Base-by-base conservation (phyloP, 108 stramenopile genomes). In the Discostella stelligeroides region DNA sequence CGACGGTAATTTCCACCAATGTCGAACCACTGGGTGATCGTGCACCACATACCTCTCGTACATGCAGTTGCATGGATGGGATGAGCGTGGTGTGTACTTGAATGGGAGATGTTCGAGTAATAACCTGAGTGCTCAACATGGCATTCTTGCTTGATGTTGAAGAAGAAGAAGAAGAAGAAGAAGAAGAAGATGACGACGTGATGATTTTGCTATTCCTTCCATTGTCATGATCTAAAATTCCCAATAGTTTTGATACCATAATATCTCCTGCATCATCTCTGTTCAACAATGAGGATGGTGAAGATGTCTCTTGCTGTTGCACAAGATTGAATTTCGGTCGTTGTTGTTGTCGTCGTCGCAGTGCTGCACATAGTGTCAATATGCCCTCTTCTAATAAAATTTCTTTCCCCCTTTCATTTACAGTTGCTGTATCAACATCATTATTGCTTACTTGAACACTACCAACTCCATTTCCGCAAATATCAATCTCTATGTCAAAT, bases 1-100 rank as follows among this genome's bases (percentile, higher is more conserved):
- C n/a, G n/a, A 94, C 88, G 7, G 79, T 82, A n/a, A 94, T 55
- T 24, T 84, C 84, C 10, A 94, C 83, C 54, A 91, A 53, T 10
- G 90, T 94, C 21, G 80, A 74, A 7, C 90, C 92, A 37, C 64
- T 71, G 1, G 80, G 75, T 11, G 75, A 75, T 20, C 80, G 75
- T 34, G 80, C 80, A 6, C 80, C 80, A 53, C 70, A 59, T 7
- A 76, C 75, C 63, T 76, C 75, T 10, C 80, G 61, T 8, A 76
- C 75, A 2, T 50, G 29, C 14, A 81, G 39, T 40, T 72, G 56
- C 17, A 76, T 30, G n/a, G 80, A 56, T 2, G 65, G 63, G 6
- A 81, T 41, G 21, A 81, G 75, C n/a, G 60, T 64, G 51, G 62
- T 73, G 21, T 28, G 42, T 29, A 70, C 47, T 13, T 47, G 58